Conservation (phyloP, 139 green algal species). For the Bryopsis sp. region DNA sequence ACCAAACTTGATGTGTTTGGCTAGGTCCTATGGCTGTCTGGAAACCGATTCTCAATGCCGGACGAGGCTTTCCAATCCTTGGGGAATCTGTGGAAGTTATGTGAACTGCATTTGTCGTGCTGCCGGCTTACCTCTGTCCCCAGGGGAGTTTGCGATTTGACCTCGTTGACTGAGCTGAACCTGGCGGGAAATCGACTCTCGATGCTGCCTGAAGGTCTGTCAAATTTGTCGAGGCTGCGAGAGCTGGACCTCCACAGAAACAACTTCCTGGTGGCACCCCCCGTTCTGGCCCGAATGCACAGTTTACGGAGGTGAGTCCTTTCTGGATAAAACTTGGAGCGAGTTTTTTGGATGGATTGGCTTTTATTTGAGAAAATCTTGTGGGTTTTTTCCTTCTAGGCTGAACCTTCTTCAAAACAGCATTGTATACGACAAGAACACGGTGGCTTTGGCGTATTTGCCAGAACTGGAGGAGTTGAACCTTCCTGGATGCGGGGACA, state of each 20-base stretch:
- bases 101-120: not conserved
- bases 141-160: not conserved
- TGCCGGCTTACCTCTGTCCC: not conserved
- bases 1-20: too few species aligned
- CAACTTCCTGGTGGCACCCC: not conserved
- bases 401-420: conserved; percentile 1
- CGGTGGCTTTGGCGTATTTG: not conserved
- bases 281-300: not conserved
- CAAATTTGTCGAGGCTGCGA: not conserved
- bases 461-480: not conserved
- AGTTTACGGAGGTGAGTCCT: not conserved
- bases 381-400: too few species aligned
- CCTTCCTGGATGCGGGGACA: not conserved
- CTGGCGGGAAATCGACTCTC: not conserved
- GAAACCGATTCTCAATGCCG: not conserved
- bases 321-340: too few species aligned
- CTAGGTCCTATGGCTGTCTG: not conserved
- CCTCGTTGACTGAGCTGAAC: not conserved
- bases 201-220: not conserved
- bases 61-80: not conserved
- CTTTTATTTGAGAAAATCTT: too few species aligned
- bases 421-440: not conserved
- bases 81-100: not conserved
- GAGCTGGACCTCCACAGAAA: conserved; percentile 3
- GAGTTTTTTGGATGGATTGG: too few species aligned